Evolutionary conservation across 495 filamentous ascomycete species (phyloP).

Genomic region (Trichoderma parareesei): DNA sequence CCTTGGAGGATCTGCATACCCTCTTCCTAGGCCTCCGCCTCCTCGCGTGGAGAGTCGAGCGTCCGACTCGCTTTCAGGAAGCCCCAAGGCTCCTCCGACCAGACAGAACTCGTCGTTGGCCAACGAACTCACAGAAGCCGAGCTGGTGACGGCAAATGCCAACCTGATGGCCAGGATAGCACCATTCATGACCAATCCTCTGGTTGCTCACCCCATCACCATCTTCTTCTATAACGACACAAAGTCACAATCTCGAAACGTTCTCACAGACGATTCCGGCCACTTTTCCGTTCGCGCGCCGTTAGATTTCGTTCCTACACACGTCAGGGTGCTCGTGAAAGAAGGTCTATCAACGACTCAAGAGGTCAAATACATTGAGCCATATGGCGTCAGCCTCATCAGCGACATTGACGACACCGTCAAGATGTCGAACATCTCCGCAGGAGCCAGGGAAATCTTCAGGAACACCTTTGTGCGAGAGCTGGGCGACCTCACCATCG

Average conservation of each 20-base stretch:
- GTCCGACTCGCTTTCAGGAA: constrained; percentile 29
- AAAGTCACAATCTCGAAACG: constrained; percentile 66
- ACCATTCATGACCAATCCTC: constrained; percentile 79
- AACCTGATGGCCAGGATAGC: constrained; percentile 79
- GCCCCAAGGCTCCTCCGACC: constrained; percentile 24
- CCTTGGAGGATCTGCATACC: constrained; percentile 22
- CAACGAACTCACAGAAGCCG: constrained; percentile 55
- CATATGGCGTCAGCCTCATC: constrained; percentile 82
- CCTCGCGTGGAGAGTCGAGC: constrained; percentile 12
- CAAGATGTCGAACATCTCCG: constrained; percentile 84
- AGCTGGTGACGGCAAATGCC: constrained; percentile 71
- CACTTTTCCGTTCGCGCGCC: constrained; percentile 74
- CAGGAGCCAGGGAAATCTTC: constrained; percentile 87
- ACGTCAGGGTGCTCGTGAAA: constrained; percentile 77
- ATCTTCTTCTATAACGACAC: constrained; percentile 87
- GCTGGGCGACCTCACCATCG: constrained; percentile 66
- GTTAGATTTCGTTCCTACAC: constrained; percentile 82
- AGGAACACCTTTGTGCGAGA: constrained; percentile 91
- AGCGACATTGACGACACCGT: constrained; percentile 98
- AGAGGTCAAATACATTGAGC: constrained; percentile 65
- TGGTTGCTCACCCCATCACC: constrained; percentile 66
- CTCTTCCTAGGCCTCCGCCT: constrained; percentile 15
- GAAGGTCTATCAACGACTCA: constrained; percentile 76
- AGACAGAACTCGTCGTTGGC: constrained; percentile 25
- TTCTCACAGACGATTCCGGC: constrained; percentile 74